Conservation (phyloP, 2,329 filamentous ascomycete genomes). For the Chaetomium sp. region DNA sequence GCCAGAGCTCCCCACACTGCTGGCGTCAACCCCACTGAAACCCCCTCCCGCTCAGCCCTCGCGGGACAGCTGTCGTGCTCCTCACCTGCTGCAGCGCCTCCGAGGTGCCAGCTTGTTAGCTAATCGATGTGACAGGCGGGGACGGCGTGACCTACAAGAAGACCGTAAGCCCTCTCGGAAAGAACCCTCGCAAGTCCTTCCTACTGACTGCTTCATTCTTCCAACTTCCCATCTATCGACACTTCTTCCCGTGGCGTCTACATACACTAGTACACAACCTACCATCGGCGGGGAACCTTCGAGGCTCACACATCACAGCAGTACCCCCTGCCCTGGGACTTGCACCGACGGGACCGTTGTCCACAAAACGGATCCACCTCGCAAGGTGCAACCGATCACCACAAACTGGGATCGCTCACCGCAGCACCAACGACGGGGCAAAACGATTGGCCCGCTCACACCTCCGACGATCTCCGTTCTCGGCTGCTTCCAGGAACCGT, state of each 20-base stretch:
- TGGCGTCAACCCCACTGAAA: neutral
- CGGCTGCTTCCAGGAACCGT: constrained; percentile 20
- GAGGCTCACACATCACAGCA: neutral
- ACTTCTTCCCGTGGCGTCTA: neutral
- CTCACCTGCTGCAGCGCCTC: neutral
- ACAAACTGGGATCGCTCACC: constrained; percentile 12
- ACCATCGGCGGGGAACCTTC: neutral
- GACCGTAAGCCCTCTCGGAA: constrained; percentile 6
- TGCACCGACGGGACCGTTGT: neutral
- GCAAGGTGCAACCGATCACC: constrained; percentile 7
- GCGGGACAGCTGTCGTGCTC: constrained; percentile 13
- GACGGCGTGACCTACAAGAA: constrained; percentile 21
- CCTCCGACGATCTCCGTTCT: constrained; percentile 25
- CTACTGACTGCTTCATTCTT: neutral
- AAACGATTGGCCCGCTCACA: constrained; percentile 23
- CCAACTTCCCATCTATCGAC: neutral
- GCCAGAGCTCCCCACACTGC: constrained; percentile 10
- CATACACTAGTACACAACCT: neutral
- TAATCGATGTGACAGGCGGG: constrained; percentile 17
- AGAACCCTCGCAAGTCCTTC: neutral
- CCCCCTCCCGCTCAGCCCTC: constrained; percentile 18
- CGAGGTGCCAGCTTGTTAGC: constrained; percentile 12
- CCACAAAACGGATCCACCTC: constrained; percentile 1
- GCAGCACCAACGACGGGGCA: constrained; percentile 19
- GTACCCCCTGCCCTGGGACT: neutral